Conservation (phyloP, 495 filamentous ascomycete genomes). For the Aspergillus ostianus region DNA sequence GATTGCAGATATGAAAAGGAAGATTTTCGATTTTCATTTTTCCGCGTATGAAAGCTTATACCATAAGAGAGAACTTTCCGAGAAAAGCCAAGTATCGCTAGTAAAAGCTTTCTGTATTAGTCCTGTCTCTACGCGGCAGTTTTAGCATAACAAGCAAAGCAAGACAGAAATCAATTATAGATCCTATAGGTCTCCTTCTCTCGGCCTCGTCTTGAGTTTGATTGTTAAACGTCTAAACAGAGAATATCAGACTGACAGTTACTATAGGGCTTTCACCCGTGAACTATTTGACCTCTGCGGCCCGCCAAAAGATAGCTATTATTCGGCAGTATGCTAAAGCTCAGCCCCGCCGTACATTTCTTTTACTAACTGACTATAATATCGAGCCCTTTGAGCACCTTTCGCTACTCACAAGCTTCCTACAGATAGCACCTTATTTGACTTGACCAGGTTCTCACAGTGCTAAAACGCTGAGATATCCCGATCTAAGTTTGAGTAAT, state of each 20-base stretch:
- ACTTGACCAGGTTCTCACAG: conserved; percentile 20
- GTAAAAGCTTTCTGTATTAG: conserved; percentile 35
- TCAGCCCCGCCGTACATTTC: conserved; percentile 34
- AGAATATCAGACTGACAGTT: no score
- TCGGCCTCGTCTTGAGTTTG: no score
- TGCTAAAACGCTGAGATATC: conserved; percentile 31
- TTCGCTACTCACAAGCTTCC: conserved; percentile 30
- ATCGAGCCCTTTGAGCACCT: conserved; percentile 29
- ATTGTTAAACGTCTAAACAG: no score
- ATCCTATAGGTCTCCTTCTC: conserved; percentile 29
- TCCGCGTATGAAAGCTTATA: conserved; percentile 41
- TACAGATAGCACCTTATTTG: conserved; percentile 30
- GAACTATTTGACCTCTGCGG: conserved; percentile 33
- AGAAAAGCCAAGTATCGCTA: conserved; percentile 24
- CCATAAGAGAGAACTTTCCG: conserved; percentile 29
- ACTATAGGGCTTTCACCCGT: conserved; percentile 28
- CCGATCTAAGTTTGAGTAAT: conserved; percentile 33
- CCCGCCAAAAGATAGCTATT: conserved; percentile 31
- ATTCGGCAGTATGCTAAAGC: conserved; percentile 30
- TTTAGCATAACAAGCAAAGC: conserved; percentile 38
- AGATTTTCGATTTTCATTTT: conserved; percentile 33
- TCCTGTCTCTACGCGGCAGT: conserved; percentile 32
- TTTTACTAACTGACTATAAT: conserved; percentile 31
- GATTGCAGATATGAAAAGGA: conserved; percentile 37
- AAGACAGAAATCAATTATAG: conserved; percentile 35